Base-by-base conservation (phyloP, 2,329 filamentous ascomycete species). In the Phialemoniopsis sp. region DNA sequence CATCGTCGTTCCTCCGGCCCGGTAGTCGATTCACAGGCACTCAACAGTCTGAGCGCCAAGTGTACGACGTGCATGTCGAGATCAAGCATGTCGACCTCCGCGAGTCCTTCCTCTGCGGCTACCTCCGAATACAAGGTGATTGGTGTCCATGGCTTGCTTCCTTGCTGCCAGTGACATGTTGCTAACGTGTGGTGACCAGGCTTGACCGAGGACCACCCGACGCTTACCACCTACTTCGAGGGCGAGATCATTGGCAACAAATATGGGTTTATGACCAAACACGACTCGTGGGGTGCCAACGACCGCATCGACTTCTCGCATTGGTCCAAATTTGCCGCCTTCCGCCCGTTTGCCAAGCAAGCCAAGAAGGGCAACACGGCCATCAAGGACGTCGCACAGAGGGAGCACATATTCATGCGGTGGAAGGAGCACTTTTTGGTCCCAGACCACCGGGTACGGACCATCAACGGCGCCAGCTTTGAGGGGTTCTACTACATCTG, bases 401-500 rank as follows among this genome's bases (percentile, higher is more conserved):
- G 82, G 47, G 90, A 96, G 51, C 83, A 94, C 59, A 83, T 98
- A 26, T 98, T 96, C 57, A 98, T 98, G 93, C 82, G 93, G 44
- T 98, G 93, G 93, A 98, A 98, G 64, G 93, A 98, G 58, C 89
- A 95, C 54, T 98, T 98, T 55, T 71, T 98, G 1, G 93, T 98
- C 1, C 93, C 93, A 2, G 90, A 98, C 55, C 93, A 98, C 60
- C 80, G 87, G 13, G 89, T 97, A 15, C 79, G 85, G 45, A 94
- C 87, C 10, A 95, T 98, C 45, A 87, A 82, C 28, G 93, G 93
- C 14, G 93, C 93, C 8, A 97, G 91, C 56, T 98, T 97, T 44
- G 93, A 98, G 58, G 93, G 93, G 0, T 98, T 98, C 60, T 98
- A 97, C 61, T 98, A 98, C 57, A 97, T 98, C 50, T 96, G 90